Base-by-base conservation (phyloP, 1,284 basidiomycete species). In the Puccinia sorghi region DNA sequence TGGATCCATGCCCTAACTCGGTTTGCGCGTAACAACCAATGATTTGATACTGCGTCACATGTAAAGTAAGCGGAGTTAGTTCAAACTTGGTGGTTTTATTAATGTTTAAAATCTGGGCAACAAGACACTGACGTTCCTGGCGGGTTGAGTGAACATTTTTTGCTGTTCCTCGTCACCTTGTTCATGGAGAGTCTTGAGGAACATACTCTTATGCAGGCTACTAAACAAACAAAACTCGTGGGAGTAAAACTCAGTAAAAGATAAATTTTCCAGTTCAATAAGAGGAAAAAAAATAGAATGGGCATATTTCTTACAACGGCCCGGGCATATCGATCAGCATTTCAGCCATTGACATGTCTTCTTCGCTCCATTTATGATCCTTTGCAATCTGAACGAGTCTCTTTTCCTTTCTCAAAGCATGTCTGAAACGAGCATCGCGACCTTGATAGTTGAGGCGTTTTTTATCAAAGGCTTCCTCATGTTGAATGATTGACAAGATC, bases 1-100 rank as follows among this genome's bases (percentile, higher is more conserved):
- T 91, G 0, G 90, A 89, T 4, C 92, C 92, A 81, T 93, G 92
- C 0, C 89, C 91, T 17, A 93, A 82, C 78, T 85, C 85, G 11
- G 85, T 85, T 81, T 85, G 85, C 57, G 81, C 83, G 80, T 84
- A 83, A 72, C 82, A 83, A 32, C 83, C 82, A 63, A 85, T 69
- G 61, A 83, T 83, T 79, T 84, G 81, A 48, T 43, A 77, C 64
- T 69, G 37, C 12, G 32, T 43, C 1, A 71, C 1, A 41, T n/a
- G 22, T 39, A 27, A 32, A 52, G 56, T 5, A 2, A 20, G 50
- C 2, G 4, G 9, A 54, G 50, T 71, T 43, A 67, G 64, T 48
- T 1, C 13, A 48, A 13, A 4, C 17, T 25, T 11, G 22, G 2
- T 17, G 27, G 20, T 41, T 48, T 43, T 41, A 8, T 27, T 13